Evolutionary conservation across 2,329 filamentous ascomycete species (phyloP).

Genomic region (Fusarium austroafricanum): DNA sequence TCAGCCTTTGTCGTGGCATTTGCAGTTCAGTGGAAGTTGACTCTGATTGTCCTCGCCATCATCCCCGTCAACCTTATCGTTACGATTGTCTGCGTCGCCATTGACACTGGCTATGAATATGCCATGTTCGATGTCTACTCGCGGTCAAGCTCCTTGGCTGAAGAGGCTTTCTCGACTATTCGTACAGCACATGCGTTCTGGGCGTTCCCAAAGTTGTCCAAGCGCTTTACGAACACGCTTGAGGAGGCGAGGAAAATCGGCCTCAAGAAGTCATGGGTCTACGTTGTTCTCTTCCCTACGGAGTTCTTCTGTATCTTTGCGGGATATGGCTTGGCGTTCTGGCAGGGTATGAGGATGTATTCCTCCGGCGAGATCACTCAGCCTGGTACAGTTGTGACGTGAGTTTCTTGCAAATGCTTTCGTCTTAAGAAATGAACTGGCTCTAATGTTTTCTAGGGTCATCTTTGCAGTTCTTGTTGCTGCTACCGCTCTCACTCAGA

Average conservation of each 20-base stretch:
- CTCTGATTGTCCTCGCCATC: slow-evolving; percentile 58
- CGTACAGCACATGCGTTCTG: slow-evolving; percentile 64
- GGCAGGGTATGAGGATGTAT: slow-evolving; percentile 63
- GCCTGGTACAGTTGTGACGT: slow-evolving; percentile 61
- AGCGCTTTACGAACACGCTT: slow-evolving; percentile 57
- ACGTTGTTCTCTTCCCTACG: slow-evolving; percentile 57
- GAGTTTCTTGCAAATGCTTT: slow-evolving; percentile 23
- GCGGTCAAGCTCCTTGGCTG: slow-evolving; percentile 58
- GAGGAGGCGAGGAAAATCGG: slow-evolving; percentile 55
- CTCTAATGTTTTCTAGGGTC: slow-evolving; percentile 48
- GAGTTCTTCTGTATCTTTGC: slow-evolving; percentile 62
- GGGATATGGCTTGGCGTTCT: slow-evolving; percentile 62
- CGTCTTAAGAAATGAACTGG: neutral
- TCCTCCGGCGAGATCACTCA: slow-evolving; percentile 56
- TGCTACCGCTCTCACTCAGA: slow-evolving; percentile 58
- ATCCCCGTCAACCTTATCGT: slow-evolving; percentile 58
- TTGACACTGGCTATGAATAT: slow-evolving; percentile 58
- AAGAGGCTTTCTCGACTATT: slow-evolving; percentile 62
- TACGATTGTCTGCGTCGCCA: slow-evolving; percentile 52
- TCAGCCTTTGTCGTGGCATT: slow-evolving; percentile 56
- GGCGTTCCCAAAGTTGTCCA: slow-evolving; percentile 57
- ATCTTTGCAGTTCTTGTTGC: slow-evolving; percentile 61
- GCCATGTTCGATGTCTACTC: slow-evolving; percentile 58
- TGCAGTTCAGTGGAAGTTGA: slow-evolving; percentile 56
- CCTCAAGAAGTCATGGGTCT: slow-evolving; percentile 57